Evolutionary conservation across 2,329 filamentous ascomycete species (phyloP).

Genomic region (Pleomassaria siparia): DNA sequence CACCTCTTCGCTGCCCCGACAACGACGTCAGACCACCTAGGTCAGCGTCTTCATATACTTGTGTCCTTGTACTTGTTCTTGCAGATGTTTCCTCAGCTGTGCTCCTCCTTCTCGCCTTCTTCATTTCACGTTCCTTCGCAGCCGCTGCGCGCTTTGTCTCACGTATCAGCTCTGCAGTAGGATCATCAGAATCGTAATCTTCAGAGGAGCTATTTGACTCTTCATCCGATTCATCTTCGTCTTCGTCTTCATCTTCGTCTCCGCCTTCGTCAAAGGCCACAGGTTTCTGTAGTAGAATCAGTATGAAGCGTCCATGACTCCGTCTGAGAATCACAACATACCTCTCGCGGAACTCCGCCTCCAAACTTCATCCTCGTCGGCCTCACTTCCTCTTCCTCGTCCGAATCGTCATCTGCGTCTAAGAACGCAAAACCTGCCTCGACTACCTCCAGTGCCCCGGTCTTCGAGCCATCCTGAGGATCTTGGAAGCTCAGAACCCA

Average conservation of each 20-base stretch:
- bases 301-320: not conserved
- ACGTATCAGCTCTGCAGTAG: constrained; percentile 48
- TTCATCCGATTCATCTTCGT: constrained; percentile 23
- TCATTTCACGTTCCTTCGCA: constrained; percentile 46
- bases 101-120: constrained; percentile 51
- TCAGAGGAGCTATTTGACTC: constrained; percentile 26
- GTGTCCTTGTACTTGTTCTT: constrained; percentile 59
- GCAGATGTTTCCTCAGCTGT: constrained; percentile 48
- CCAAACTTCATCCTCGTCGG: constrained; percentile 53
- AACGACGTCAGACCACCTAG: constrained; percentile 65
- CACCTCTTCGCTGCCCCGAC: constrained; percentile 47
- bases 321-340: constrained; percentile 9
- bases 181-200: constrained; percentile 44
- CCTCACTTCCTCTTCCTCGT: constrained; percentile 31
- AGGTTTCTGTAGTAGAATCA: constrained; percentile 19
- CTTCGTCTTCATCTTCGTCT: too few species aligned
- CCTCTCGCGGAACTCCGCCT: constrained; percentile 47
- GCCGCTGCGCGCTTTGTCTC: constrained; percentile 49
- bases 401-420: constrained; percentile 45
- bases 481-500: constrained; percentile 69
- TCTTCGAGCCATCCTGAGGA: constrained; percentile 41
- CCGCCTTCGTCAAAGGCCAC: constrained; percentile 18
- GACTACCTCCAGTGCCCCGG: constrained; percentile 54
- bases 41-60: constrained; percentile 64
- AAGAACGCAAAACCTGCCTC: constrained; percentile 61